Evolutionary conservation across 306 rosid species (phyloP), one percentile per base, ranked within the genome.

Genomic region (Cucumis hystrix): DNA sequence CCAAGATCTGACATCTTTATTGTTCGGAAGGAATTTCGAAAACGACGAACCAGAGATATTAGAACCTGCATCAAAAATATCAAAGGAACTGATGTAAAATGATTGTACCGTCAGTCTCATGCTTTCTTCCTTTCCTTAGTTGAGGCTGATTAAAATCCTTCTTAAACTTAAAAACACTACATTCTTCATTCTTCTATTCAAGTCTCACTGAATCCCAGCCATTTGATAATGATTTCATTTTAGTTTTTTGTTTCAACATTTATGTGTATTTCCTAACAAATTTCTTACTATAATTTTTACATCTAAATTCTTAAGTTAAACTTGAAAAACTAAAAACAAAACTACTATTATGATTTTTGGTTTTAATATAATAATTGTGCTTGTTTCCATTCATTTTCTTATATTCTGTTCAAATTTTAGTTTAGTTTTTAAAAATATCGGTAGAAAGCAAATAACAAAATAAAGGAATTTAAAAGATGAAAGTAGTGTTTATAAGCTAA

Each of bases 31-130:
- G 56, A 82, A 77, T 68, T 79, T 83, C 30, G 88, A 83, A 66
- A 85, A 35, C 20, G 91, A 79, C 45, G 79, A 86, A 65, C 92
- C 90, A 43, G 69, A 51, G 78, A 94, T 87, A 66, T 67, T 85
- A 79, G 81, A 83, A 68, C 83, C 97, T 86, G 91, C 85, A 85
- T 79, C 28, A 83, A 16, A 80, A 80, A 71, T 63, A n/a, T 49
- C 10, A 16, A n/a, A 47, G 66, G 56, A 76, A n/a, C 33, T 60
- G 55, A 33, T 74, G 54, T 45, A 40, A 35, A 66, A 68, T 23
- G 54, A 56, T 49, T 47, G 33, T 13, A 43, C 33, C 23, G 45
- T 28, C 56, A 47, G 49, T 35, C 51, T 35, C 51, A 0, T 1
- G 40, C 4, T 21, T 49, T 15, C 41, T 23, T 37, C 25, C 25